Base-by-base conservation (phyloP, 345 rosid genomes). In the Cardamine resedifolia region DNA sequence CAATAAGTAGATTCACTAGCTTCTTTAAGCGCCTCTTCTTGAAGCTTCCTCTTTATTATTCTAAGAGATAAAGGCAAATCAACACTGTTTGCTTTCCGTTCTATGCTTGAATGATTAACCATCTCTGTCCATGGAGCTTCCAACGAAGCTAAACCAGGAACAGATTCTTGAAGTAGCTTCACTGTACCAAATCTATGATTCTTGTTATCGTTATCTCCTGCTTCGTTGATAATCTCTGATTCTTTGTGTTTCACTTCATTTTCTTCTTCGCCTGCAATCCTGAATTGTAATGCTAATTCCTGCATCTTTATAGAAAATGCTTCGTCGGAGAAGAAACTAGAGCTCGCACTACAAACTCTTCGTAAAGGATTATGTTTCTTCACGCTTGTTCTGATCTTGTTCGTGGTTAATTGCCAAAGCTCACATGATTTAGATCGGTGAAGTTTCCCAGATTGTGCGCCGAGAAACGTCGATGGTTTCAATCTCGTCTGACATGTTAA, bases 1-100 rank as follows among this genome's bases (percentile, higher is more conserved):
- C 87, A 85, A 38, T 56, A 78, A 4, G 83, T 78, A 59, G 69
- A 72, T 28, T 82, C 85, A 77, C 78, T 75, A 47, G 81, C 83
- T 69, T 77, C 83, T 26, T 30, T 78, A 18, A 83, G 70, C n/a
- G 83, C 79, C 38, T 79, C 45, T 83, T 78, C 80, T 77, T 82
- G 88, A 45, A 74, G 77, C 84, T 86, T 87, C 71, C 77, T 87
- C 82, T 84, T 85, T 14, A 88, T 86, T 31, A 92, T 85, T 73
- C 85, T 81, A 21, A 85, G 63, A 0, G 96, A 90, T 1, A 85
- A 50, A 27, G 98, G 96, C 16, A 89, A 80, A 9, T 79, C 85
- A 10, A 81, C 60, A 39, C 85, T 81, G 33, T 86, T 92, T 0
- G 89, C 96, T 60, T 72, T 86, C 45, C 72, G 39, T 24, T 87